Conservation (phyloP, 2,329 filamentous ascomycete genomes). For the Lizonia empirigonia region DNA sequence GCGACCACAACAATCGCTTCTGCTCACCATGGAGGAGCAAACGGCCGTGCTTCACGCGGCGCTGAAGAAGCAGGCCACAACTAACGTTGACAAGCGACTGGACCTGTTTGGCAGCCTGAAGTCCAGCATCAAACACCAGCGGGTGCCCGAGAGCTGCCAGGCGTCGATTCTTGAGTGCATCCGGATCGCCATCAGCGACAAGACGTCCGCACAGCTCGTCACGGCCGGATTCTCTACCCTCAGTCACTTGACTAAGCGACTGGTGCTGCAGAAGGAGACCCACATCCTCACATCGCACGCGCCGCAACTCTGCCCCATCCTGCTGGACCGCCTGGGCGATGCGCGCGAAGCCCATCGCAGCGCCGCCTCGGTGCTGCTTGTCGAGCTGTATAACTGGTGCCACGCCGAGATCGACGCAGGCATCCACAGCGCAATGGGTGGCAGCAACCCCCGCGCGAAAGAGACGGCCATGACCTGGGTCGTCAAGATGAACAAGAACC, state of each 20-base stretch:
- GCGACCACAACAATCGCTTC: background rate
- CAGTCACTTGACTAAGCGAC: slow-evolving; percentile 82
- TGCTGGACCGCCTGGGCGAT: slow-evolving; percentile 86
- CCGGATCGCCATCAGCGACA: slow-evolving; percentile 73
- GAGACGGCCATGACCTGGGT: slow-evolving; percentile 87
- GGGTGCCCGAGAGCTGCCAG: slow-evolving; percentile 77
- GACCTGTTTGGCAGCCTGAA: slow-evolving; percentile 76
- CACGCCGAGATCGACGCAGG: slow-evolving; percentile 77
- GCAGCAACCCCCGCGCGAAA: slow-evolving; percentile 83
- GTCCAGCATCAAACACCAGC: slow-evolving; percentile 89
- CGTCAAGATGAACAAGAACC: slow-evolving; percentile 80
- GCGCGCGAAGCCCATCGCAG: slow-evolving; percentile 82
- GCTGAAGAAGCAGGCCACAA: slow-evolving; percentile 66
- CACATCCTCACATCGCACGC: slow-evolving; percentile 71
- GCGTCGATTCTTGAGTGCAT: slow-evolving; percentile 80
- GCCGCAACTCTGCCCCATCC: slow-evolving; percentile 71
- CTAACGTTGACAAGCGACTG: slow-evolving; percentile 72
- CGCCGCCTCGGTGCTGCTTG: slow-evolving; percentile 75
- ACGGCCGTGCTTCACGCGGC: slow-evolving; percentile 59
- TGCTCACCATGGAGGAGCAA: slow-evolving; percentile 60
- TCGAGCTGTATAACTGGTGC: slow-evolving; percentile 74
- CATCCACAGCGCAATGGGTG: slow-evolving; percentile 76
- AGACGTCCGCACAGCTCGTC: slow-evolving; percentile 73
- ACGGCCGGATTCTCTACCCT: slow-evolving; percentile 87
- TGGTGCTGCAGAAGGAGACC: slow-evolving; percentile 83